Conservation (phyloP, 1,284 basidiomycete genomes). For the Rhodotorula sp. region DNA sequence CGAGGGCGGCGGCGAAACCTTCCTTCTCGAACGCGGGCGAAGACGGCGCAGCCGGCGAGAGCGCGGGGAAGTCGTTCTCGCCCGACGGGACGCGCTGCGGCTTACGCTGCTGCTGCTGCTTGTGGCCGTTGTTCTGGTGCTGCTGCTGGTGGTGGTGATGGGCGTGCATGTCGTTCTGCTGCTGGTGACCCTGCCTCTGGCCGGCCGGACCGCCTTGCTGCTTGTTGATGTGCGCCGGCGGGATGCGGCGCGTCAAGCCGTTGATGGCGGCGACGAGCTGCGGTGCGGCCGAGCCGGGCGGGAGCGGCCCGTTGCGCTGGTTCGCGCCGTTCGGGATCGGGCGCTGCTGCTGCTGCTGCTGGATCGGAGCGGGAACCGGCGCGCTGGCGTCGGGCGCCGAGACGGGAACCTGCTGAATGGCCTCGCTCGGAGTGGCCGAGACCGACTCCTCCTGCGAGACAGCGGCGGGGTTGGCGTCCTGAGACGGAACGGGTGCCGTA, state of each 20-base stretch:
- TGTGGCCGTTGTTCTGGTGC: conserved; percentile 1
- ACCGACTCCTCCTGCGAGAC: background rate
- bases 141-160: background rate
- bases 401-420: background rate
- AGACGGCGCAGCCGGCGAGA: conserved; percentile 9
- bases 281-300: conserved; percentile 21
- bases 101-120: conserved; percentile 1
- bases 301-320: conserved; percentile 1
- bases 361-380: background rate
- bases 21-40: conserved; percentile 19
- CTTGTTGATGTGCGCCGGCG: conserved; percentile 14
- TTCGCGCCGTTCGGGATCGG: background rate
- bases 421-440: background rate
- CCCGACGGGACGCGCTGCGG: conserved; percentile 37
- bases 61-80: conserved; percentile 34
- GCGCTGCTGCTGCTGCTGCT: conserved; percentile 9
- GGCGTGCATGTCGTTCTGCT: background rate
- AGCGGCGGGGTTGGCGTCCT: background rate
- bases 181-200: background rate
- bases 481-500: background rate
- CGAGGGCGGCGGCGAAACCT: conserved; percentile 7
- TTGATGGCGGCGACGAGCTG: conserved; percentile 40
- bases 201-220: background rate
- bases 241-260: conserved; percentile 36
- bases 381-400: background rate